A percentile compares a stretch with the other conserved stretches of the same genome.
phyloP scores from a whole-genome alignment of 2,329 filamentous ascomycete species.

The Coniochaeta ligniaria region DNA sequence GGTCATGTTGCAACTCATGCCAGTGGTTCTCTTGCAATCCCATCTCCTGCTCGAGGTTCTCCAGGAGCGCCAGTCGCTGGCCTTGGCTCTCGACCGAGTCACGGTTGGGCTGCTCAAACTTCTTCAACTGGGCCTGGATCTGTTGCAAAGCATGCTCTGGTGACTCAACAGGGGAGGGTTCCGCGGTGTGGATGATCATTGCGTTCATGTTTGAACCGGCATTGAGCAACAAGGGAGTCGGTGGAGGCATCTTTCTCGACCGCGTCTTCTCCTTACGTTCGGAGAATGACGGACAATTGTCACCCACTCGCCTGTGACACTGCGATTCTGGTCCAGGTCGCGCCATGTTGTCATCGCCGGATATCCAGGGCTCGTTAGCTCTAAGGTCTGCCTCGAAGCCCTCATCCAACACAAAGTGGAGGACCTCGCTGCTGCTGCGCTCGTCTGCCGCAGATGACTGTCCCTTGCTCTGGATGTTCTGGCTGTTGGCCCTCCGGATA shows the following conservation, averaged over 20 bases:
- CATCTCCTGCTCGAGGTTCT: slow-evolving; percentile 56
- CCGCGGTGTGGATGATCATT: slow-evolving; percentile 31
- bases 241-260: slow-evolving; percentile 47
- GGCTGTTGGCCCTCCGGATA: slow-evolving; percentile 15
- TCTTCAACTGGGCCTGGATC: slow-evolving; percentile 45
- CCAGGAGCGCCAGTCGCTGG: slow-evolving; percentile 41
- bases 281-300: slow-evolving; percentile 53
- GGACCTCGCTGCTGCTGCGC: slow-evolving; percentile 26
- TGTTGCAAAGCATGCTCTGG: slow-evolving; percentile 38
- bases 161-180: slow-evolving; percentile 43
- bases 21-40: slow-evolving; percentile 52
- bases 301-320: slow-evolving; percentile 53
- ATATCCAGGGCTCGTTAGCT: not conserved
- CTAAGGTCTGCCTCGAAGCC: not conserved
- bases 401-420: slow-evolving; percentile 38
- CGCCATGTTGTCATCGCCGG: slow-evolving; percentile 12
- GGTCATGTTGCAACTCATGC: slow-evolving; percentile 47
- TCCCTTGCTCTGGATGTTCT: slow-evolving; percentile 10
- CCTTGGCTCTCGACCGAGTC: slow-evolving; percentile 29
- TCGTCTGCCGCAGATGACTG: slow-evolving; percentile 6
- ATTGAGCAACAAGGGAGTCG: slow-evolving; percentile 46
- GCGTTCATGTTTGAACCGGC: slow-evolving; percentile 32
- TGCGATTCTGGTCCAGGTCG: slow-evolving; percentile 11
- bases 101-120: slow-evolving; percentile 33
- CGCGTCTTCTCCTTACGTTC: slow-evolving; percentile 36